phyloP scores from a whole-genome alignment of 306 rosid genomes.

The Lithocarpus polystachyus region DNA sequence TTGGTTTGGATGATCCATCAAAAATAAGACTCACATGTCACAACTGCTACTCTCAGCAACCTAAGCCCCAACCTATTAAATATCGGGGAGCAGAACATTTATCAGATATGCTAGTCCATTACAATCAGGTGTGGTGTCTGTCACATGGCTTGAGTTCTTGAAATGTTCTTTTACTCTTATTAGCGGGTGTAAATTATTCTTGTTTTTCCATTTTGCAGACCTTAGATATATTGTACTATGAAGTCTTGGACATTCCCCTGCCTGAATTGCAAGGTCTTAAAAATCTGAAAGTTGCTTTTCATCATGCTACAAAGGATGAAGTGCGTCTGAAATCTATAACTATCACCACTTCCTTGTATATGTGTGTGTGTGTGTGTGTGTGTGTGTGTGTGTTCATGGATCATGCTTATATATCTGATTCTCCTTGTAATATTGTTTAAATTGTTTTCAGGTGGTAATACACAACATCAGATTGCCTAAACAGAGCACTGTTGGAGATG shows the following conservation, averaged over 20 bases:
- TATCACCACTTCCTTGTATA: neutral
- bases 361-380: too few relatives aligned
- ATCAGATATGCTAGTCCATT: slow-evolving; percentile 74
- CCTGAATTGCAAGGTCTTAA: slow-evolving; percentile 81
- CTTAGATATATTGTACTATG: slow-evolving; percentile 75
- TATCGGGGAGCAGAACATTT: slow-evolving; percentile 71
- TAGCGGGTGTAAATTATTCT: slow-evolving; percentile 13
- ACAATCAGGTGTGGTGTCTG: slow-evolving; percentile 69
- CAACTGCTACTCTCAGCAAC: slow-evolving; percentile 87
- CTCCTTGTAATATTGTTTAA: slow-evolving; percentile 10
- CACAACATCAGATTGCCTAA: slow-evolving; percentile 76
- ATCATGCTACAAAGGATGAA: slow-evolving; percentile 79
- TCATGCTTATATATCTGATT: neutral
- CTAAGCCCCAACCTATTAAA: slow-evolving; percentile 84
- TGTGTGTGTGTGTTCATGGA: neutral
- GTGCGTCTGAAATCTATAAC: slow-evolving; percentile 32
- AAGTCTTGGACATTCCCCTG: slow-evolving; percentile 79
- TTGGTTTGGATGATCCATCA: slow-evolving; percentile 73
- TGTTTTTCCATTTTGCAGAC: slow-evolving; percentile 31
- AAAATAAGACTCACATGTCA: slow-evolving; percentile 84
- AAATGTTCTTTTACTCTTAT: neutral
- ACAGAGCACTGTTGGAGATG: slow-evolving; percentile 76
- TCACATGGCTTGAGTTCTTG: slow-evolving; percentile 1
- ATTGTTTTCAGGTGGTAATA: slow-evolving; percentile 54
- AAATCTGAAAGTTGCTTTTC: slow-evolving; percentile 76